A percentile compares a stretch with the other conserved stretches of the same genome.
phyloP scores from a whole-genome alignment of 2,329 filamentous ascomycete species.

The Trichothecium roseum region DNA sequence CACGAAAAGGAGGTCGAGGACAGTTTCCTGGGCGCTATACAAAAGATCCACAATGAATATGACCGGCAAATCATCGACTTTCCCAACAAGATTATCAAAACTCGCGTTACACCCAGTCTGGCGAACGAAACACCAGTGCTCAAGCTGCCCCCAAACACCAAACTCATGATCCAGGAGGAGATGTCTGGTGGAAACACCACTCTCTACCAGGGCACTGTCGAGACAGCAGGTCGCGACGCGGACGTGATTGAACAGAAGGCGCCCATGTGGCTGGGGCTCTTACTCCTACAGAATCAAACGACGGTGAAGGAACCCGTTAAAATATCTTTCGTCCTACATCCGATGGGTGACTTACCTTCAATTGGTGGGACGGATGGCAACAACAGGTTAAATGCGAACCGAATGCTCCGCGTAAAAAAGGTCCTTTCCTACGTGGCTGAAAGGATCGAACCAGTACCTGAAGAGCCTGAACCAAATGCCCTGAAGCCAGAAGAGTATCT shows the following conservation, averaged over 20 bases:
- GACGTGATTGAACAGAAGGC: constrained; percentile 78
- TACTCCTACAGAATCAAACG: constrained; percentile 72
- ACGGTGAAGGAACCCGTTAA: constrained; percentile 89
- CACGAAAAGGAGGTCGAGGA: constrained; percentile 68
- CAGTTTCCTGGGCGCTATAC: constrained; percentile 61
- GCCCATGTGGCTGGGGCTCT: constrained; percentile 86
- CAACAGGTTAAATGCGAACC: constrained; percentile 87
- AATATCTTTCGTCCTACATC: constrained; percentile 86
- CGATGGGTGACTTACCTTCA: constrained; percentile 62
- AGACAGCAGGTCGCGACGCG: constrained; percentile 62
- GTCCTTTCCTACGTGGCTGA: constrained; percentile 88
- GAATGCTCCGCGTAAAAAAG: constrained; percentile 93
- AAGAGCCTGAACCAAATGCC: constrained; percentile 45
- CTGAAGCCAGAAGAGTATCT: constrained; percentile 85
- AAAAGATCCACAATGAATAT: constrained; percentile 64
- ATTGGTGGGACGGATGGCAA: constrained; percentile 71
- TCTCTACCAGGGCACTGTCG: constrained; percentile 83
- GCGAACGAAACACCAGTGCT: constrained; percentile 67
- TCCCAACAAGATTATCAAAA: constrained; percentile 45
- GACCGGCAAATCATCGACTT: constrained; percentile 52
- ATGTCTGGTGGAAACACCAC: constrained; percentile 63
- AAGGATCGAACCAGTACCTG: constrained; percentile 65
- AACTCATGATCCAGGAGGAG: constrained; percentile 61
- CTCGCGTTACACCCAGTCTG: constrained; percentile 56
- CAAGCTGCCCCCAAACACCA: constrained; percentile 57